Percentiles rank a stretch among this genome's conserved stretches.
These are phyloP conservation scores for Clausena lansium DNA, from an alignment of 345 rosid species.

Conservation along the genomic window DNA sequence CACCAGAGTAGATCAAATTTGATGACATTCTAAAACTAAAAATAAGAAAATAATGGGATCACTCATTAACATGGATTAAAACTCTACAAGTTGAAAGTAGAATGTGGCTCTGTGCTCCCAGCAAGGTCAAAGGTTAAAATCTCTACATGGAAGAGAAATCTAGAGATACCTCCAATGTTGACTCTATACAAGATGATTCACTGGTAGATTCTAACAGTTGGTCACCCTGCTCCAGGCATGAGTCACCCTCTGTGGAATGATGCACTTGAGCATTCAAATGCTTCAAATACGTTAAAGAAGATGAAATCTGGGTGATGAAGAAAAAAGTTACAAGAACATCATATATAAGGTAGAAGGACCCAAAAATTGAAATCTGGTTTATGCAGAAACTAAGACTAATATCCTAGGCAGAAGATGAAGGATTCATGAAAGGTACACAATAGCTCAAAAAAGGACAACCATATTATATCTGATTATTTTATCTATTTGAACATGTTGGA, in stretches of 20 bases:
- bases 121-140: constrained; percentile 9
- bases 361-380: neutral
- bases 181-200: constrained; percentile 41
- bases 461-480: neutral
- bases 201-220: constrained; percentile 36
- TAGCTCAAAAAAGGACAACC: neutral
- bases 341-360: neutral
- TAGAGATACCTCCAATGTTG: constrained; percentile 42
- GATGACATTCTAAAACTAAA: neutral
- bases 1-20: neutral
- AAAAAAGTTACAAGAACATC: constrained; percentile 2
- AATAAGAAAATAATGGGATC: neutral
- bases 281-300: constrained; percentile 34
- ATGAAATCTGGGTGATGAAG: constrained; percentile 37
- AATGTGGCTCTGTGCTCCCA: neutral
- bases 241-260: constrained; percentile 33
- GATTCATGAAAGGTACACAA: neutral
- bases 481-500: neutral
- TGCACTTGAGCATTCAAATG: constrained; percentile 39
- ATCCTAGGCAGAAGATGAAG: neutral
- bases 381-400: neutral
- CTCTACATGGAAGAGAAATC: neutral
- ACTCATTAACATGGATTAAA: neutral
- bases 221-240: constrained; percentile 27
- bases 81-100: neutral